Evolutionary conservation across 1,284 basidiomycete genomes (phyloP).

Genomic region (Apiotrichum mycotoxinovorans): DNA sequence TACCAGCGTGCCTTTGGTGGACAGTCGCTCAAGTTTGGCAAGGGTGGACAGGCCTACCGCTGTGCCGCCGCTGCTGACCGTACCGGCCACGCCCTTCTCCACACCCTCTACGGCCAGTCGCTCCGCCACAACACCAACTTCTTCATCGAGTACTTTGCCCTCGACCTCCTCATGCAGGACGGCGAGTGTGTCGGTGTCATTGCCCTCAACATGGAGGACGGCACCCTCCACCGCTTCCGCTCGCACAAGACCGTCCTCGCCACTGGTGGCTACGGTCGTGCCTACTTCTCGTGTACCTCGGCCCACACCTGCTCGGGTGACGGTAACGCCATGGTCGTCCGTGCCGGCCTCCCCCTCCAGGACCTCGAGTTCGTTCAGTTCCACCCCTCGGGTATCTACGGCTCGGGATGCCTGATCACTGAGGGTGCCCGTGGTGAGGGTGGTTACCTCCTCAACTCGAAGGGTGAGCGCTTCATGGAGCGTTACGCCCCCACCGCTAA

Average conservation of each 20-base stretch:
- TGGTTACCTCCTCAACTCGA: slow-evolving; percentile 96
- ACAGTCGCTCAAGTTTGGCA: slow-evolving; percentile 94
- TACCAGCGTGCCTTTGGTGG: slow-evolving; percentile 99
- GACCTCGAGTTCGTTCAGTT: slow-evolving; percentile 99
- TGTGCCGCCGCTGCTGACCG: slow-evolving; percentile 98
- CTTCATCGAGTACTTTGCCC: slow-evolving; percentile 99
- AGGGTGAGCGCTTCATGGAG: slow-evolving; percentile 99
- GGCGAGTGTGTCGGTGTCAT: slow-evolving; percentile 99
- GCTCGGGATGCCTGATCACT: slow-evolving; percentile 97
- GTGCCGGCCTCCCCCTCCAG: slow-evolving; percentile 94
- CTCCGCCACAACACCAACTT: slow-evolving; percentile 99
- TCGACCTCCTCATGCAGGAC: slow-evolving; percentile 97
- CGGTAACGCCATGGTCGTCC: slow-evolving; percentile 96
- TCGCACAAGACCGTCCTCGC: slow-evolving; percentile 98
- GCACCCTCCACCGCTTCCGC: slow-evolving; percentile 97
- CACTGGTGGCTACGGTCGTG: slow-evolving; percentile 96
- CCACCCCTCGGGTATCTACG: slow-evolving; percentile 99
- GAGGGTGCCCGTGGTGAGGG: slow-evolving; percentile 98
- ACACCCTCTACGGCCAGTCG: slow-evolving; percentile 98
- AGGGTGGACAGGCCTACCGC: slow-evolving; percentile 98
- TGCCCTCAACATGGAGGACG: slow-evolving; percentile 99
- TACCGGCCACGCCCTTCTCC: slow-evolving; percentile 96
- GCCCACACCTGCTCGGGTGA: slow-evolving; percentile 99
- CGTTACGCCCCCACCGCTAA: slow-evolving; percentile 99
- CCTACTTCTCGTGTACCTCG: slow-evolving; percentile 98